Conservation (phyloP, 2,329 filamentous ascomycete species). For the Alternaria solani region DNA sequence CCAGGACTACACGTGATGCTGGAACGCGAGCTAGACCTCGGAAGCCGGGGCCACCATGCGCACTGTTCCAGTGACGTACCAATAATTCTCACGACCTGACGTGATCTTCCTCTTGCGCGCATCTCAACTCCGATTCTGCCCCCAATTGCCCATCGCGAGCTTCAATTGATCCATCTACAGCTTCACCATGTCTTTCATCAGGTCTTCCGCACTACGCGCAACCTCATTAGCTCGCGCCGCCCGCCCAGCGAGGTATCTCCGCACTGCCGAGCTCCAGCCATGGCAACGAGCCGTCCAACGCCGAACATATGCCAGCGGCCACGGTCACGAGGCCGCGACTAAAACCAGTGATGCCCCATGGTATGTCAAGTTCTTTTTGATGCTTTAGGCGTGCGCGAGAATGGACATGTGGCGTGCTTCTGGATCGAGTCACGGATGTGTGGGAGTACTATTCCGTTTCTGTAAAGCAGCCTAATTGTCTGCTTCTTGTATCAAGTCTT, state of each 20-base stretch:
- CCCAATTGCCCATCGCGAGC: conserved; percentile 45
- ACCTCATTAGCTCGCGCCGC: conserved; percentile 47
- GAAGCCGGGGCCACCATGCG: neutral
- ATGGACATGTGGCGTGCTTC: neutral
- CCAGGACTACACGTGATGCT: conserved; percentile 9
- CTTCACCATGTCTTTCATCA: conserved; percentile 52
- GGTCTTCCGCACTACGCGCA: conserved; percentile 49
- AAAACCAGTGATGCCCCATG: conserved; percentile 54
- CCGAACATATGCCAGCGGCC: conserved; percentile 50
- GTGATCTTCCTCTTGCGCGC: conserved; percentile 25
- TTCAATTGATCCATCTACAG: conserved; percentile 46
- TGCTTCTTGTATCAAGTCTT: neutral
- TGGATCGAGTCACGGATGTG: neutral
- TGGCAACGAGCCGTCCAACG: conserved; percentile 50
- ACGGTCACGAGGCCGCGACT: conserved; percentile 38
- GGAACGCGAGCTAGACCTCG: conserved; percentile 1
- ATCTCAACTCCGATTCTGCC: conserved; percentile 19
- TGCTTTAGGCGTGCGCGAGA: neutral
- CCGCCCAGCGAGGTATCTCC: conserved; percentile 45
- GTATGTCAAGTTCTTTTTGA: conserved; percentile 34
- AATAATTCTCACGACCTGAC: conserved; percentile 26
- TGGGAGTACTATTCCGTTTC: conserved; percentile 1
- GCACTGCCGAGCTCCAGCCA: conserved; percentile 49
- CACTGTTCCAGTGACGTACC: conserved; percentile 24
- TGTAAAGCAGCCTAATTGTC: neutral